These are phyloP conservation scores for Hysterangium stoloniferum DNA, from an alignment of 768 basidiomycete species.

Conservation along the genomic window DNA sequence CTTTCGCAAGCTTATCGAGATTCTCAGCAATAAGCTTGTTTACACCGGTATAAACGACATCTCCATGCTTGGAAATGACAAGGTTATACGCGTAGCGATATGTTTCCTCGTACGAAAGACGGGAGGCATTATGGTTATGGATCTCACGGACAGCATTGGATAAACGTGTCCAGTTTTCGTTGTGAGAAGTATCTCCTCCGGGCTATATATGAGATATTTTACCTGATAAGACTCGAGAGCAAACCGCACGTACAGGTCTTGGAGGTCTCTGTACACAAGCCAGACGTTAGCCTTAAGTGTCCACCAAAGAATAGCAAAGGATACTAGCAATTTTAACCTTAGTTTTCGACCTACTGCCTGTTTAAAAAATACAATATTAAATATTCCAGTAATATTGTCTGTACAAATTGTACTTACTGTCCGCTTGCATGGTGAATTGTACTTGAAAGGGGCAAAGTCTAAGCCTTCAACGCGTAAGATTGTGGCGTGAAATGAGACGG, in stretches of 20 bases:
- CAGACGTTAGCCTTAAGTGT: background rate
- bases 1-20: conserved; percentile 67
- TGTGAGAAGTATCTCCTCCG: conserved; percentile 65
- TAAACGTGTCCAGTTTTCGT: conserved; percentile 78
- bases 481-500: background rate
- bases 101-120: conserved; percentile 87
- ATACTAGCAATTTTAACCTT: conserved; percentile 14
- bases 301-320: background rate
- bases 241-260: conserved; percentile 11
- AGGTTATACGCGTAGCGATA: conserved; percentile 93
- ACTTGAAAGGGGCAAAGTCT: too few species aligned
- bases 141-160: conserved; percentile 88
- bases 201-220: conserved; percentile 35
- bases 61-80: conserved; percentile 81
- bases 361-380: too few species aligned
- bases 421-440: too few species aligned
- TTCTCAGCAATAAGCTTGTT: conserved; percentile 73
- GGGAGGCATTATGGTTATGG: conserved; percentile 85
- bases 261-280: conserved; percentile 15
- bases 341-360: background rate
- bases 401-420: too few species aligned
- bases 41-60: conserved; percentile 81
- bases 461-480: too few species aligned
- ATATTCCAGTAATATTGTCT: too few species aligned
- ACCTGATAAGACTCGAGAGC: background rate